Conservation (phyloP, 257 asterid genomes). For the Voacanga thouarsii region DNA sequence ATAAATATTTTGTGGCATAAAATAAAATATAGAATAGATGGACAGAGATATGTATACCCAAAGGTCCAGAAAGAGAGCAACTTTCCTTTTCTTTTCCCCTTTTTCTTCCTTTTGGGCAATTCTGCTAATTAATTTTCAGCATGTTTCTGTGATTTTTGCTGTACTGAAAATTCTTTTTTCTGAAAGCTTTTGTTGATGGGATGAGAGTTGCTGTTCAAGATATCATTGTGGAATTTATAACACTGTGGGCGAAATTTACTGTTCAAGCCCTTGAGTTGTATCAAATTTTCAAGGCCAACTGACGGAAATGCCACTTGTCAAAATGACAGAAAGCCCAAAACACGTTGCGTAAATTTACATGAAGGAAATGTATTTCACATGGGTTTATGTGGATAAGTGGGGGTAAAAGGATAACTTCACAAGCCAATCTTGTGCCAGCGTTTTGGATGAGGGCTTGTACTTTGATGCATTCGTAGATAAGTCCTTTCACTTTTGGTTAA, state of each 20-base stretch:
- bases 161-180: slow-evolving; percentile 34
- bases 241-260: slow-evolving; percentile 8
- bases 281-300: slow-evolving; percentile 10
- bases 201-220: slow-evolving; percentile 48
- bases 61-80: slow-evolving; percentile 6
- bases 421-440: not conserved
- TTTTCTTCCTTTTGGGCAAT: slow-evolving; percentile 6
- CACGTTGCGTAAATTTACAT: not conserved
- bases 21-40: not conserved
- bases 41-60: not conserved
- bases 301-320: not conserved
- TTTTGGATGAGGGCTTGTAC: not conserved
- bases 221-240: slow-evolving; percentile 25
- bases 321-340: slow-evolving; percentile 8
- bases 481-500: slow-evolving; percentile 8
- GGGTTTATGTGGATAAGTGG: not conserved
- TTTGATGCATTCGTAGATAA: slow-evolving; percentile 1
- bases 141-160: slow-evolving; percentile 26
- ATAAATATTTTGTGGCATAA: not conserved
- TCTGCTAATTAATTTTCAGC: slow-evolving; percentile 3
- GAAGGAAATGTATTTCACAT: not conserved
- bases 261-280: not conserved
- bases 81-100: not conserved
- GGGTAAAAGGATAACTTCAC: not conserved
- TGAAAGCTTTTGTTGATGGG: slow-evolving; percentile 41